These are phyloP conservation scores for Candida suzukii DNA, from an alignment of 805 yeast species.

Conservation along the genomic window DNA sequence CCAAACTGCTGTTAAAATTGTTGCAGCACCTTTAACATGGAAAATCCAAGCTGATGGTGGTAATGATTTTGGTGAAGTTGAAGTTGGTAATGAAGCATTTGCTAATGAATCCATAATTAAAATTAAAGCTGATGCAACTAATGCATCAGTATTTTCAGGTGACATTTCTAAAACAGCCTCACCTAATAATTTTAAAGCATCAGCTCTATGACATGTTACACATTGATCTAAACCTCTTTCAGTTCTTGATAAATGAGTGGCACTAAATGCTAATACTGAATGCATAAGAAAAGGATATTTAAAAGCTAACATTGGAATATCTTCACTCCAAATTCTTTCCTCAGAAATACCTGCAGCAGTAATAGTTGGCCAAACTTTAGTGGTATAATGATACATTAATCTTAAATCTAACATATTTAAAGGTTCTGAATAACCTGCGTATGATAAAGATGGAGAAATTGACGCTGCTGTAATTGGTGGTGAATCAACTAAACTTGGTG, in stretches of 20 bases:
- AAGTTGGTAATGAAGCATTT: slow-evolving; percentile 64
- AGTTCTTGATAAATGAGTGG: slow-evolving; percentile 79
- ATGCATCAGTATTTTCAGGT: slow-evolving; percentile 82
- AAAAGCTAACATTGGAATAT: slow-evolving; percentile 84
- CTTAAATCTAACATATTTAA: slow-evolving; percentile 71
- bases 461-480: slow-evolving; percentile 18
- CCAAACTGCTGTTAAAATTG: slow-evolving; percentile 94
- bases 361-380: slow-evolving; percentile 78
- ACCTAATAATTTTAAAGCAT: slow-evolving; percentile 71
- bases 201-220: slow-evolving; percentile 81
- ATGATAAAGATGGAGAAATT: slow-evolving; percentile 5
- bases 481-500: slow-evolving; percentile 24
- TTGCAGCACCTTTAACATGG: slow-evolving; percentile 96
- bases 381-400: slow-evolving; percentile 81
- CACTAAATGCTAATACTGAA: slow-evolving; percentile 82
- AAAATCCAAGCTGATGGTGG: slow-evolving; percentile 97
- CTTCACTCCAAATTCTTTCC: slow-evolving; percentile 77
- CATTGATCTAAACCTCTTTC: slow-evolving; percentile 72
- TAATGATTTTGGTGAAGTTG: slow-evolving; percentile 48
- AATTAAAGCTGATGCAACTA: slow-evolving; percentile 86
- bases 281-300: slow-evolving; percentile 89
- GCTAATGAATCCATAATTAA: slow-evolving; percentile 91
- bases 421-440: slow-evolving; percentile 4
- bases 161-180: slow-evolving; percentile 83
- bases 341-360: slow-evolving; percentile 89